Conservation (phyloP, 176 grass and related monocot species). For the Coix lacrymajobi region DNA sequence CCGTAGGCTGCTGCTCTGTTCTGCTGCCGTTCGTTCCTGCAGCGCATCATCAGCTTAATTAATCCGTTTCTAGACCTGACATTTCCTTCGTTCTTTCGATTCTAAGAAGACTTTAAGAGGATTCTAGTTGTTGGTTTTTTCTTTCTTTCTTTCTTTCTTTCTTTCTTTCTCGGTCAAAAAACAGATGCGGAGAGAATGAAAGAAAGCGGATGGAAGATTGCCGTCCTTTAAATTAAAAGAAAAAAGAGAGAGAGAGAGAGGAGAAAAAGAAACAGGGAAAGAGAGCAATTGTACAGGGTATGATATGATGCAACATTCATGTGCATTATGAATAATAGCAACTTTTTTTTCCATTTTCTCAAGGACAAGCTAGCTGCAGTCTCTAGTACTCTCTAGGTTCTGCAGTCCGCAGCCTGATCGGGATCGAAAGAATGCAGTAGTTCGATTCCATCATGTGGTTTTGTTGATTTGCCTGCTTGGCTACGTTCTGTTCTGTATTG, state of each 20-base stretch:
- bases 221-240: neutral
- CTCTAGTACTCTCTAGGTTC: neutral
- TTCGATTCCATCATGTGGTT: no score
- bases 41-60: neutral
- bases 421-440: no score
- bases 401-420: no score
- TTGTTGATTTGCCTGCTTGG: no score
- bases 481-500: no score
- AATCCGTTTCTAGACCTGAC: neutral
- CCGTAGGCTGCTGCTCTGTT: neutral
- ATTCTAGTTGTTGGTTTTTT: slow-evolving; percentile 7
- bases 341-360: neutral
- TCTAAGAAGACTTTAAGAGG: slow-evolving; percentile 1
- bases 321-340: neutral
- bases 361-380: neutral
- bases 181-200: neutral
- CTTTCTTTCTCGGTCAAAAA: neutral
- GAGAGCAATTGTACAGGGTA: slow-evolving; percentile 5
- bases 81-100: slow-evolving; percentile 29
- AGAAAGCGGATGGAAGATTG: slow-evolving; percentile 30
- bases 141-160: neutral
- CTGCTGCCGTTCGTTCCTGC: neutral
- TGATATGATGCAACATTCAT: neutral
- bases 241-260: no score
- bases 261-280: neutral